Evolutionary conservation across 768 basidiomycete genomes (phyloP).

Genomic region (Boletus insuetus): DNA sequence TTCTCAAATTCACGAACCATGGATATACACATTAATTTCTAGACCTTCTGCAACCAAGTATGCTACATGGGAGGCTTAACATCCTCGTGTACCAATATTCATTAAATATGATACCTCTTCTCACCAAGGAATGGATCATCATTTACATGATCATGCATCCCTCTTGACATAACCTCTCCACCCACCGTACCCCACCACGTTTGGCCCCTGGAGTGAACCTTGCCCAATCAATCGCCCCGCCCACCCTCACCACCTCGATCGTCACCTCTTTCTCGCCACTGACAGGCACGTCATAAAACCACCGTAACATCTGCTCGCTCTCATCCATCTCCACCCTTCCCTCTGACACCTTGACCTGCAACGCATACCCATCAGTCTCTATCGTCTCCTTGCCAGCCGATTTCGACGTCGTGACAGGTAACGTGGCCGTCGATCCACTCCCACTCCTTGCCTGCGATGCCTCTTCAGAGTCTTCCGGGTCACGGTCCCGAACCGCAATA

Average conservation of each 20-base stretch:
- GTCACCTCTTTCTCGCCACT: slow-evolving; percentile 30
- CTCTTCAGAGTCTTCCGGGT: background rate
- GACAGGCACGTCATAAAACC: slow-evolving; percentile 43
- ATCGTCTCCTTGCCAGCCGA: slow-evolving; percentile 8
- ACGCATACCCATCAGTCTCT: slow-evolving; percentile 32
- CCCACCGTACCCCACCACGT: slow-evolving; percentile 1
- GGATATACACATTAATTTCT: background rate
- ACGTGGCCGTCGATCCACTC: slow-evolving; percentile 16
- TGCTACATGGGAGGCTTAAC: background rate
- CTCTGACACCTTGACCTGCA: slow-evolving; percentile 43
- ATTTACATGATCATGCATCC: slow-evolving; percentile 27
- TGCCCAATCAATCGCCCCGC: slow-evolving; percentile 38
- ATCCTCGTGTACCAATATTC: background rate
- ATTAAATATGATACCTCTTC: slow-evolving; percentile 9
- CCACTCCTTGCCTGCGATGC: background rate
- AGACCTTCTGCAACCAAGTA: background rate
- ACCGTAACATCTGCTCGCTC: slow-evolving; percentile 49
- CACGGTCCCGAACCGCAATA: background rate
- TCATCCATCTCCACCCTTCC: slow-evolving; percentile 49
- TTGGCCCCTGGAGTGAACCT: background rate
- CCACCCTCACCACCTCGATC: slow-evolving; percentile 41
- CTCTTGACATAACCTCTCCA: slow-evolving; percentile 11
- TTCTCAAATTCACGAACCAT: background rate
- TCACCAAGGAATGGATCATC: background rate
- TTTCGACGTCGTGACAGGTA: slow-evolving; percentile 4